These are phyloP conservation scores for Punica granatum DNA, from an alignment of 345 rosid genomes.

Conservation along the genomic window DNA sequence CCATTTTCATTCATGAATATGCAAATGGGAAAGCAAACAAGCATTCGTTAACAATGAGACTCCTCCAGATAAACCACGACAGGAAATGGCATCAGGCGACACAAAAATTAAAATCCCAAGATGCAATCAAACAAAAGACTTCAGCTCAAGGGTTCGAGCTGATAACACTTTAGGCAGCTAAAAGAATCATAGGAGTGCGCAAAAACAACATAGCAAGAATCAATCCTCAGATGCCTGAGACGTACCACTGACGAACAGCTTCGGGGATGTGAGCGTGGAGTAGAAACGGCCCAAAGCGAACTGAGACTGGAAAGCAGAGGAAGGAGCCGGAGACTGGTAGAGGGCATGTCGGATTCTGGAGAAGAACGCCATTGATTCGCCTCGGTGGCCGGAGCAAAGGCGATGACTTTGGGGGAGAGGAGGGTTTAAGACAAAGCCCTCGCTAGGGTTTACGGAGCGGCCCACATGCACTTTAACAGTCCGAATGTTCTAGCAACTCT, in stretches of 20 bases:
- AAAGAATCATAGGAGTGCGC: background rate
- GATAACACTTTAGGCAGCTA: background rate
- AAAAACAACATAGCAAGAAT: background rate
- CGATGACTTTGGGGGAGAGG: background rate
- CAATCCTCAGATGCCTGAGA: background rate
- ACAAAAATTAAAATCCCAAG: background rate
- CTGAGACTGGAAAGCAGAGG: conserved; percentile 24
- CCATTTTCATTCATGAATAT: background rate
- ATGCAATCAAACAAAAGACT: background rate
- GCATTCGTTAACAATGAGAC: background rate
- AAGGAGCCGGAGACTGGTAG: conserved; percentile 18
- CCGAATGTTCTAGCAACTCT: background rate
- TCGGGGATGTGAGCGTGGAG: conserved; percentile 70
- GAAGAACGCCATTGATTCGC: conserved; percentile 44
- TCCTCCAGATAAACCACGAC: background rate
- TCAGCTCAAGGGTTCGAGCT: background rate
- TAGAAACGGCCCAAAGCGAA: conserved; percentile 28
- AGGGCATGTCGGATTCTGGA: conserved; percentile 42
- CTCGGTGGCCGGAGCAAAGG: background rate
- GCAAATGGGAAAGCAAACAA: background rate
- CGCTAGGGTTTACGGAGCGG: background rate
- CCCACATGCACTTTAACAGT: background rate
- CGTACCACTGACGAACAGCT: conserved; percentile 76
- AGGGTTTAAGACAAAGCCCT: background rate
- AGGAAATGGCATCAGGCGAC: background rate